A percentile compares a stretch with the other conserved stretches of the same genome.
phyloP scores from a whole-genome alignment of 345 rosid species.

The Pistacia atlantica region DNA sequence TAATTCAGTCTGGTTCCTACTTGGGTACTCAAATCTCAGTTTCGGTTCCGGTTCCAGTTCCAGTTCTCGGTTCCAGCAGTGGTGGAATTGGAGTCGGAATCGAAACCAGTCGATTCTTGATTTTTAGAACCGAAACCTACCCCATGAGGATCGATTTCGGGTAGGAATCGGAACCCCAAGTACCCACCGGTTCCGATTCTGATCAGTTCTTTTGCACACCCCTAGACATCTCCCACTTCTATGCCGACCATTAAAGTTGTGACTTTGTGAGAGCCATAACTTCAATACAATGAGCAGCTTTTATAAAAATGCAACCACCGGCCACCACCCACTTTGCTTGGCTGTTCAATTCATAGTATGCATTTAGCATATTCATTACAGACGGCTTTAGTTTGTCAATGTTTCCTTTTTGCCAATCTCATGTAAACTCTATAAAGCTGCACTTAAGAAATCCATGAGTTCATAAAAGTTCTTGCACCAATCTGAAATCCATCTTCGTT shows the following conservation, averaged over 20 bases:
- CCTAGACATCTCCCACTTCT: not conserved
- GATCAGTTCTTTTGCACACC: too few species aligned
- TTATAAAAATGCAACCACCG: not conserved
- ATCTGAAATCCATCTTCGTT: too few species aligned
- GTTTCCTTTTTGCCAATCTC: not conserved
- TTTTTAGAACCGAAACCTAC: too few species aligned
- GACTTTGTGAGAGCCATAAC: not conserved
- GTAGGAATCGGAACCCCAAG: too few species aligned
- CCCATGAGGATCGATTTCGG: too few species aligned
- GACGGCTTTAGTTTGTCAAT: not conserved
- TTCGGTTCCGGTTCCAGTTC: too few species aligned
- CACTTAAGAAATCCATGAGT: not conserved
- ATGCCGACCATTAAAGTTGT: not conserved
- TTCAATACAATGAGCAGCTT: not conserved
- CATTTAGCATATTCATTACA: not conserved
- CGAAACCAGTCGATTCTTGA: too few species aligned
- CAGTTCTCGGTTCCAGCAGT: too few species aligned
- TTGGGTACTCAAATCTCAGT: too few species aligned
- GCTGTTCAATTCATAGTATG: not conserved
- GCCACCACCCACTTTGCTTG: conserved; percentile 3
- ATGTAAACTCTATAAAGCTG: not conserved
- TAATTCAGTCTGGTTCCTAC: too few species aligned
- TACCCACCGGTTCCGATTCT: too few species aligned
- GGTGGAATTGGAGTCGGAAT: too few species aligned
- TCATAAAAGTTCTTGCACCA: not conserved